These are phyloP conservation scores for Aegilops speltoides DNA, from an alignment of 176 grass and related monocot genomes.

Conservation along the genomic window DNA sequence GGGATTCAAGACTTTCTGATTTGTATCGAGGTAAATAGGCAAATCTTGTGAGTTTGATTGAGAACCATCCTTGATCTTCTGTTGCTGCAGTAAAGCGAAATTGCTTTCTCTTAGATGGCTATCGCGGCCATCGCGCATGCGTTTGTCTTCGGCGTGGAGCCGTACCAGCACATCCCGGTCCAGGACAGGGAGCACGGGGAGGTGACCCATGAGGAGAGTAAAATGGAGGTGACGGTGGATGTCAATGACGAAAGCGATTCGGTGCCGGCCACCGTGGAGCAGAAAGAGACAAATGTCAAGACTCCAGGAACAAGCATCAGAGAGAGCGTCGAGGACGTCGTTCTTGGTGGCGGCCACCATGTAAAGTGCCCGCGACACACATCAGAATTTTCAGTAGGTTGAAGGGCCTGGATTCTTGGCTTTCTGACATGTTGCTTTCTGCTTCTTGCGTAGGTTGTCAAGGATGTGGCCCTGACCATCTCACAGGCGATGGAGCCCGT, in stretches of 20 bases:
- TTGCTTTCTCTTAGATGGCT: slow-evolving; percentile 68
- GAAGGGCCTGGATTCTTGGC: background rate
- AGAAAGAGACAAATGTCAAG: slow-evolving; percentile 57
- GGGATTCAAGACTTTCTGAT: slow-evolving; percentile 83
- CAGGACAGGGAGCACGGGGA: slow-evolving; percentile 19
- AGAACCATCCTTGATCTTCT: background rate
- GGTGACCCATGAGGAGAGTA: slow-evolving; percentile 43
- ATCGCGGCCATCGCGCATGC: slow-evolving; percentile 66
- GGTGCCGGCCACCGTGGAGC: slow-evolving; percentile 33
- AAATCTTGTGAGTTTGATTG: slow-evolving; percentile 22
- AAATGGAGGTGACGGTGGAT: slow-evolving; percentile 44
- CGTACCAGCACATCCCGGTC: slow-evolving; percentile 49
- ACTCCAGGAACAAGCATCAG: slow-evolving; percentile 74
- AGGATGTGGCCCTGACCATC: slow-evolving; percentile 81
- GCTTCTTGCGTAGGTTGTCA: slow-evolving; percentile 56
- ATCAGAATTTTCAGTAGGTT: background rate
- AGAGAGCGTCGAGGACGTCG: slow-evolving; percentile 85
- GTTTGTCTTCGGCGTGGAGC: slow-evolving; percentile 65
- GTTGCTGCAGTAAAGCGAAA: background rate
- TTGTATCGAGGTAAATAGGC: slow-evolving; percentile 69
- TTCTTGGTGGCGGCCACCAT: slow-evolving; percentile 70
- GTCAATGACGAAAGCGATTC: background rate
- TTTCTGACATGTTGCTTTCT: background rate
- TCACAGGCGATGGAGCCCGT: slow-evolving; percentile 79
- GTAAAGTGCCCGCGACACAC: slow-evolving; percentile 26